A percentile compares a stretch with the other conserved stretches of the same genome.
Conservation (phyloP, 371 early-diverging fungal species). For the Mucor irregularis region DNA sequence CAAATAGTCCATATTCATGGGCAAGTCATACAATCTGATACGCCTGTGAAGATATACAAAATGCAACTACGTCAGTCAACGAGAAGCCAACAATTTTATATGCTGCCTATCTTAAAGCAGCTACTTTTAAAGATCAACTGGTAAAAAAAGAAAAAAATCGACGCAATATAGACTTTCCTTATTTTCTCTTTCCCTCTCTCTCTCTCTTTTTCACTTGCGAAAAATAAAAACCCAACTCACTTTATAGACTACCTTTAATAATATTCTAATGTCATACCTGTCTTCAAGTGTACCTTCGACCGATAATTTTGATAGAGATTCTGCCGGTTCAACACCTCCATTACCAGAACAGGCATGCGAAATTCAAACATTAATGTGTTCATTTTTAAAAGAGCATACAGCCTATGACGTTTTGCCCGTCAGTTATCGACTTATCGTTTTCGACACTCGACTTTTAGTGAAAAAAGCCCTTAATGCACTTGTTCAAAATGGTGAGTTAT, state of each 20-base stretch:
- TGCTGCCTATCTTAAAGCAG: too few species aligned
- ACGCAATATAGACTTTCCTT: too few species aligned
- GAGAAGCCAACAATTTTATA: too few species aligned
- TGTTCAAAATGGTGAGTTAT: constrained; percentile 75
- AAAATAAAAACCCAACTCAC: neutral
- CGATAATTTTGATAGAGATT: constrained; percentile 15
- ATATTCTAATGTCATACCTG: constrained; percentile 13
- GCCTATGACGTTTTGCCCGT: constrained; percentile 85
- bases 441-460: constrained; percentile 80
- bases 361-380: constrained; percentile 46
- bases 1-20: neutral
- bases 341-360: constrained; percentile 23
- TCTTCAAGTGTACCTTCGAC: constrained; percentile 10
- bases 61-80: neutral
- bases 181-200: neutral
- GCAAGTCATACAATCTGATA: neutral
- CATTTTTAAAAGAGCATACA: constrained; percentile 68
- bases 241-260: neutral
- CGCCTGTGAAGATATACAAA: neutral
- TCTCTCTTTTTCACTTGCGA: neutral
- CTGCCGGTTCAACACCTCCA: constrained; percentile 2
- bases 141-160: neutral
- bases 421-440: constrained; percentile 78
- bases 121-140: neutral
- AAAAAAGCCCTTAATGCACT: constrained; percentile 86